A percentile compares a stretch with the other conserved stretches of the same genome.
Evolutionary conservation across 768 basidiomycete genomes (phyloP).

Genomic region (Plicaturopsis crispa): DNA sequence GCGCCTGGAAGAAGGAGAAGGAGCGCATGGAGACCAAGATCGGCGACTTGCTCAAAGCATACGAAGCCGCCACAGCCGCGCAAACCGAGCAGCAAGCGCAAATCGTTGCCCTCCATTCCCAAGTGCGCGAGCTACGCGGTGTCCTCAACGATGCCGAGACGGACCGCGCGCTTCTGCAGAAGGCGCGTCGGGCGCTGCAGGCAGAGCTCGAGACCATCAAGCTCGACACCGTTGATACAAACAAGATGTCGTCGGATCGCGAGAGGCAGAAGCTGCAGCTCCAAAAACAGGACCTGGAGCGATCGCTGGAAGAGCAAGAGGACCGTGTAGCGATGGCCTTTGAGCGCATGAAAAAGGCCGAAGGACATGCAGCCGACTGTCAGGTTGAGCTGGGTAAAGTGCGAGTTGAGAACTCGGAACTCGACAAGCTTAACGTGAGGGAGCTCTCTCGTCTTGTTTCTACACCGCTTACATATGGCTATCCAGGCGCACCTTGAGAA

Average conservation of each 20-base stretch:
- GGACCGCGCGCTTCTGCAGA: slow-evolving; percentile 70
- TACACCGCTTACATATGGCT: slow-evolving; percentile 3
- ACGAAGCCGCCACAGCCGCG: slow-evolving; percentile 60
- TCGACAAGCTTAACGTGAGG: slow-evolving; percentile 79
- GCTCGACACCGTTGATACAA: slow-evolving; percentile 63
- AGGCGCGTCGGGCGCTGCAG: slow-evolving; percentile 74
- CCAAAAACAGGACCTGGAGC: slow-evolving; percentile 76
- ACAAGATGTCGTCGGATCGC: slow-evolving; percentile 61
- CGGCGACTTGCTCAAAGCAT: slow-evolving; percentile 63
- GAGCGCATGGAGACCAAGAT: slow-evolving; percentile 84
- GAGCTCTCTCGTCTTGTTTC: slow-evolving; percentile 9
- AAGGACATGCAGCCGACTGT: slow-evolving; percentile 65
- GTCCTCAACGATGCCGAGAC: slow-evolving; percentile 84
- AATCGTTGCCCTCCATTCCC: slow-evolving; percentile 76
- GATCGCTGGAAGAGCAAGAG: slow-evolving; percentile 69
- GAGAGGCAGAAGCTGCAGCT: slow-evolving; percentile 71
- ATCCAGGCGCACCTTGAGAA: slow-evolving; percentile 74
- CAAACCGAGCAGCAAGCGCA: slow-evolving; percentile 81
- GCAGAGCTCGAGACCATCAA: slow-evolving; percentile 78
- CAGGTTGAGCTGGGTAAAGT: slow-evolving; percentile 71
- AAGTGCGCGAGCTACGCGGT: slow-evolving; percentile 74
- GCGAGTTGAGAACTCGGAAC: slow-evolving; percentile 72
- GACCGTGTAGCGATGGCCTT: slow-evolving; percentile 66
- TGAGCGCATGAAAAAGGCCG: slow-evolving; percentile 78
- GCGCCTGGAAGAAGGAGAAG: slow-evolving; percentile 83